phyloP scores from a whole-genome alignment of 495 filamentous ascomycete species.

The Aspergillus panamensis region DNA sequence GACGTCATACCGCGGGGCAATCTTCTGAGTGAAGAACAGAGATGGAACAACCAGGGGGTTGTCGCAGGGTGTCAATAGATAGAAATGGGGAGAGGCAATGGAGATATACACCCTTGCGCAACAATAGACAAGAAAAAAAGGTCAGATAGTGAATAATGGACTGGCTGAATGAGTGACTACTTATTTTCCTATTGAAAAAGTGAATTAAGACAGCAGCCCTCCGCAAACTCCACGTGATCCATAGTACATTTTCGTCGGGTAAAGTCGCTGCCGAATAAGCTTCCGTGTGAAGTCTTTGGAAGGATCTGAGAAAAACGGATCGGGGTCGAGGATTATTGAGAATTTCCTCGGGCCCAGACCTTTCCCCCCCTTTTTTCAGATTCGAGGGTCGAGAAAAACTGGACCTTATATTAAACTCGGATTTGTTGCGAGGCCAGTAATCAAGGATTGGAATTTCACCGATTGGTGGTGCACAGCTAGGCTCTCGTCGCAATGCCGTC shows the following conservation, averaged over 20 bases:
- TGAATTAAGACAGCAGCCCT: constrained; percentile 7
- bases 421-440: background rate
- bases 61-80: too few species aligned
- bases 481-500: too few species aligned
- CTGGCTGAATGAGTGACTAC: background rate
- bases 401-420: background rate
- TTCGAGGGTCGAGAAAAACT: background rate
- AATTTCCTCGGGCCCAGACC: background rate
- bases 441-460: background rate
- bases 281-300: background rate
- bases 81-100: background rate
- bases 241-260: constrained; percentile 24
- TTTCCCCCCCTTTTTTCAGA: background rate
- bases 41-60: background rate
- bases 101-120: too few species aligned
- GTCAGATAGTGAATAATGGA: constrained; percentile 7
- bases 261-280: constrained; percentile 19
- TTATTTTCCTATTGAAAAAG: background rate
- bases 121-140: background rate
- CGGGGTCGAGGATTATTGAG: background rate
- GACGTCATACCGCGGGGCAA: constrained; percentile 30
- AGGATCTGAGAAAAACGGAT: background rate
- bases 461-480: background rate
- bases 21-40: constrained; percentile 1
- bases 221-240: constrained; percentile 19